Evolutionary conservation across 2,329 filamentous ascomycete species (phyloP).

Genomic region (Cytospora mali): DNA sequence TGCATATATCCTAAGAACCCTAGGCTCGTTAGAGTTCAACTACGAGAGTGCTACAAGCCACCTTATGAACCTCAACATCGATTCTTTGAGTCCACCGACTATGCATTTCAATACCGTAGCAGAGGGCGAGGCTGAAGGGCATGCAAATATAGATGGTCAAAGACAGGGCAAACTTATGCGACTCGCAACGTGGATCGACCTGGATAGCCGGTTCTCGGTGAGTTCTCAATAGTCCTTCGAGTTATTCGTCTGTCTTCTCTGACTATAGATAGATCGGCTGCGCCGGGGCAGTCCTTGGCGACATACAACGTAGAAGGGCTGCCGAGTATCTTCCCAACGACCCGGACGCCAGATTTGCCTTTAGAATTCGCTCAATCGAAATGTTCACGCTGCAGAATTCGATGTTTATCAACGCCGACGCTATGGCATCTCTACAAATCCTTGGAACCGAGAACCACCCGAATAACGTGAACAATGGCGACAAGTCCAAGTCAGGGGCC

Average conservation of each 20-base stretch:
- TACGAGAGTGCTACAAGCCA: slow-evolving; percentile 68
- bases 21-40: slow-evolving; percentile 73
- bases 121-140: slow-evolving; percentile 41
- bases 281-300: slow-evolving; percentile 81
- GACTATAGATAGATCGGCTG: slow-evolving; percentile 66
- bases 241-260: not conserved
- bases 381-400: slow-evolving; percentile 70
- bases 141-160: slow-evolving; percentile 45
- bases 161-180: slow-evolving; percentile 67
- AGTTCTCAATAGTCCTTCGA: slow-evolving; percentile 27
- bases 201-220: slow-evolving; percentile 73
- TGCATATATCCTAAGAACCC: slow-evolving; percentile 61
- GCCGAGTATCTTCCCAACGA: slow-evolving; percentile 65
- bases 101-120: slow-evolving; percentile 58
- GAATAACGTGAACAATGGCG: slow-evolving; percentile 75
- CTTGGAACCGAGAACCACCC: slow-evolving; percentile 81
- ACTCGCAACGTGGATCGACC: slow-evolving; percentile 70
- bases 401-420: slow-evolving; percentile 82
- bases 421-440: slow-evolving; percentile 81
- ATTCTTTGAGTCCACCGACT: slow-evolving; percentile 49
- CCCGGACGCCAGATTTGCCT: slow-evolving; percentile 53
- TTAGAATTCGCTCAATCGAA: slow-evolving; percentile 65
- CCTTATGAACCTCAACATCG: slow-evolving; percentile 61
- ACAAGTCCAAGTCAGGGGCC: slow-evolving; percentile 59
- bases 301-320: slow-evolving; percentile 70